These are phyloP conservation scores for Hypoxylon rubiginosum DNA, from an alignment of 2,329 filamentous ascomycete species.

Conservation along the genomic window DNA sequence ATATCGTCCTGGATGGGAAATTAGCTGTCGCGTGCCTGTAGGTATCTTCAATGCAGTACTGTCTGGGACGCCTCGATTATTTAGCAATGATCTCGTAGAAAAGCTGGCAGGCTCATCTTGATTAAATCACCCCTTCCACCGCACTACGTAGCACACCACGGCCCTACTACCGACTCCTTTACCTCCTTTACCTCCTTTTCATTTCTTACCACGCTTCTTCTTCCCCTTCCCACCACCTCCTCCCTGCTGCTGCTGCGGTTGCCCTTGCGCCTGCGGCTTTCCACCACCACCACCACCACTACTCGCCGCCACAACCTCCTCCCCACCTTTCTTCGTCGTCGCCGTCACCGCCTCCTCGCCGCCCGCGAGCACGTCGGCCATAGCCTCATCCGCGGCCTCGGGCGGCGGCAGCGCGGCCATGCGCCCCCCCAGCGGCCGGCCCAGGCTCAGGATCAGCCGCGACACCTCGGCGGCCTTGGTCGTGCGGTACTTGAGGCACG, in stretches of 20 bases:
- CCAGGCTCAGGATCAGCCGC: conserved; percentile 81
- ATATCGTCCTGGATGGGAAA: too few species aligned
- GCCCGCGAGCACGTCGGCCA: conserved; percentile 58
- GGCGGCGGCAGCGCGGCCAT: conserved; percentile 69
- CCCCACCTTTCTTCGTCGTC: background rate
- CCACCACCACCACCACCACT: conserved; percentile 43
- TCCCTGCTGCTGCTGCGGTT: conserved; percentile 50
- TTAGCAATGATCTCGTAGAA: too few species aligned
- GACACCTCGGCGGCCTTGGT: conserved; percentile 92
- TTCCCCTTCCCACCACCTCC: conserved; percentile 68
- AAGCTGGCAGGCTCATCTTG: too few species aligned
- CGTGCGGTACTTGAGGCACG: conserved; percentile 90
- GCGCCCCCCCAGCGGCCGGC: conserved; percentile 75
- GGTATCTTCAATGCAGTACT: background rate
- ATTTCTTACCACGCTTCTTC: conserved; percentile 81
- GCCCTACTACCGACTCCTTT: background rate
- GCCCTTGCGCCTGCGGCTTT: conserved; percentile 50
- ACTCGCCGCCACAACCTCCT: conserved; percentile 18
- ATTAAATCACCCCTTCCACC: background rate
- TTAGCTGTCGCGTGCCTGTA: too few species aligned
- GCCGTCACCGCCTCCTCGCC: conserved; percentile 37
- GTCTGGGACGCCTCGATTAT: background rate
- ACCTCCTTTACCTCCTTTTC: conserved; percentile 45
- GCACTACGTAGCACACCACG: background rate
- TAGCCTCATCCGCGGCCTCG: conserved; percentile 57